Percentiles rank a stretch among this genome's conserved stretches.
Conservation (phyloP, 1,284 basidiomycete species). For the Pterula multifida region DNA sequence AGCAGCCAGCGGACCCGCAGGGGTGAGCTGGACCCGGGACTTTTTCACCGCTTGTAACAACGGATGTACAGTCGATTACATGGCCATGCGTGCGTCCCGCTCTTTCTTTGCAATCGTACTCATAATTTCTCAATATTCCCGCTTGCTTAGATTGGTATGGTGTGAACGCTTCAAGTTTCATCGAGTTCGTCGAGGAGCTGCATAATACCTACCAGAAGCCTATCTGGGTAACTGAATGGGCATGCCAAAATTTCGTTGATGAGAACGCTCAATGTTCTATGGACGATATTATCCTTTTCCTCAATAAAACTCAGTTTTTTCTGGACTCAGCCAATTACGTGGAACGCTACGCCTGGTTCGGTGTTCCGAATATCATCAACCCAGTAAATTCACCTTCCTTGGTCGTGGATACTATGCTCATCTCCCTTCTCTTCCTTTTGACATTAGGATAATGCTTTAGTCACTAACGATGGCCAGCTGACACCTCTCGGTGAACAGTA, state of each 20-base stretch:
- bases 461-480: background rate
- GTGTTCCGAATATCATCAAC: conserved; percentile 11
- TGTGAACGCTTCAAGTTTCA: conserved; percentile 33
- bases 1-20: conserved; percentile 42
- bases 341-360: conserved; percentile 36
- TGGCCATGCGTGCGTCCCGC: conserved; percentile 20
- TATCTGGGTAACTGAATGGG: conserved; percentile 53
- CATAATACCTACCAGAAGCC: conserved; percentile 34
- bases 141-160: conserved; percentile 39
- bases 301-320: conserved; percentile 38
- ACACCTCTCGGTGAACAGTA: conserved; percentile 1
- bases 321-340: conserved; percentile 40
- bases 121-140: conserved; percentile 13
- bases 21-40: conserved; percentile 38
- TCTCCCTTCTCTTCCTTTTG: background rate
- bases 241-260: conserved; percentile 48
- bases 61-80: conserved; percentile 28
- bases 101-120: background rate
- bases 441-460: background rate
- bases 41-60: conserved; percentile 36
- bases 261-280: conserved; percentile 34
- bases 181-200: conserved; percentile 34
- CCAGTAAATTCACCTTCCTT: conserved; percentile 9
- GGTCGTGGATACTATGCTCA: background rate
- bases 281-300: conserved; percentile 34